Conservation (phyloP, 2,329 filamentous ascomycete genomes). For the Colletotrichum acutatum region DNA sequence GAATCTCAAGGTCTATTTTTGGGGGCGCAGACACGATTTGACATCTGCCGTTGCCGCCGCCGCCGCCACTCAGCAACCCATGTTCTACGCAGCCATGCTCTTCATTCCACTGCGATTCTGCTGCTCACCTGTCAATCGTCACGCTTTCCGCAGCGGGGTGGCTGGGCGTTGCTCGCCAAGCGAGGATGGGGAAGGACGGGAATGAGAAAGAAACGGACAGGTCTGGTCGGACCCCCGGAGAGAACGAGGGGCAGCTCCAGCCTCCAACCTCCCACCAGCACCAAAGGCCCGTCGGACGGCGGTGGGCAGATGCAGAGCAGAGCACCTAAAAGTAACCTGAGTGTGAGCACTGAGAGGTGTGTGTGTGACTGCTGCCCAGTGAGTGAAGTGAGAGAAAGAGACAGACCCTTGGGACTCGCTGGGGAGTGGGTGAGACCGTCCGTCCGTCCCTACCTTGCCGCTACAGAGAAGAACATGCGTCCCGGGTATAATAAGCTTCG, state of each 20-base stretch:
- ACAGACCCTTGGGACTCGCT: neutral
- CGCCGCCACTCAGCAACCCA: constrained; percentile 19
- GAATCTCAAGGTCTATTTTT: constrained; percentile 18
- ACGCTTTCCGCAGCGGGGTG: constrained; percentile 4
- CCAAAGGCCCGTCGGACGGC: neutral
- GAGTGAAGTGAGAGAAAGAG: neutral
- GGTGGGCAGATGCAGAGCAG: neutral
- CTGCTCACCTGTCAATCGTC: constrained; percentile 14
- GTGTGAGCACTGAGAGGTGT: too few relatives aligned
- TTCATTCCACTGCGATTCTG: neutral
- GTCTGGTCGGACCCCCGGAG: neutral
- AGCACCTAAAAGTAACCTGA: neutral
- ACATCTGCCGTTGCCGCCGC: neutral
- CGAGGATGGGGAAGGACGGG: neutral
- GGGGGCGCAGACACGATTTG: neutral
- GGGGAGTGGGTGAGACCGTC: neutral
- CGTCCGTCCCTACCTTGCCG: neutral
- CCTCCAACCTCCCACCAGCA: constrained; percentile 7
- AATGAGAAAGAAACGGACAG: neutral
- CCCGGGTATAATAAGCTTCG: constrained; percentile 32
- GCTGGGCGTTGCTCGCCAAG: neutral
- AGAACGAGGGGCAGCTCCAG: constrained; percentile 2
- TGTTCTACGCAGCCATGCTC: neutral
- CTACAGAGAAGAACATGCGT: constrained; percentile 23
- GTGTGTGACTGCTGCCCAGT: neutral